Evolutionary conservation across 1,139 yeast species (phyloP), one percentile per base, ranked within the genome.

Genomic region (Trichomonascaceae sp.): DNA sequence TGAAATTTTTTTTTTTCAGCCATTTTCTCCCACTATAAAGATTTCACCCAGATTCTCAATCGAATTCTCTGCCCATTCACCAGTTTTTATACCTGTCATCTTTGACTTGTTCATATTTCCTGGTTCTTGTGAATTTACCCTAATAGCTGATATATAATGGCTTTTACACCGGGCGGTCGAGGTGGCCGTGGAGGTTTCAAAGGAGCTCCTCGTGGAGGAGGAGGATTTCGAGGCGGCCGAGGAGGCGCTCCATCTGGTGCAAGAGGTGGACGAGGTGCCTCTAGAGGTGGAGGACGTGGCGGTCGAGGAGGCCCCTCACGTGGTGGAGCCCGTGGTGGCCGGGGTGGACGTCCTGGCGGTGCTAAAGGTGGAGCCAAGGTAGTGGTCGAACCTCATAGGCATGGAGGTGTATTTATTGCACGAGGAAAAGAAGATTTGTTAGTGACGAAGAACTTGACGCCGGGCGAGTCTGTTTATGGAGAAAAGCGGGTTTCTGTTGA

Each of bases 391-490:
- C 97, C 98, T 65, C 99, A 93, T 77, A 87, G 96, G 79, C 98
- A 91, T 72, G 96, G 93, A 53, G 77, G 77, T 83, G 96, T 93
- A 63, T 93, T 84, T 84, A 90, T 93, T 75, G 99, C 98, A 73
- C 90, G 98, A 80, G 99, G 99, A 74, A 93, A 93, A 78, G 99
- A 93, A 80, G 99, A 95, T 82, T 82, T 93, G 72, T 81, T 93
- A 69, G 96, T 95, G 62, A 93, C 99, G 69, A 93, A 86, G 79
- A 93, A 93, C 81, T 76, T 85, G 70, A 96, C 96, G 50, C 99
- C 99, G 68, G 99, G 99, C 74, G 98, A 91, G 74, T 84, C 96
- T 55, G 74, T 65, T 18, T 93, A 93, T 77, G 97, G 98, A 69
- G 99, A 93, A 80, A 93, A 93, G 84, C 84, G 99, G 80, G 81